Conservation (phyloP, 176 grass and related monocot genomes). For the Areca catechu region DNA sequence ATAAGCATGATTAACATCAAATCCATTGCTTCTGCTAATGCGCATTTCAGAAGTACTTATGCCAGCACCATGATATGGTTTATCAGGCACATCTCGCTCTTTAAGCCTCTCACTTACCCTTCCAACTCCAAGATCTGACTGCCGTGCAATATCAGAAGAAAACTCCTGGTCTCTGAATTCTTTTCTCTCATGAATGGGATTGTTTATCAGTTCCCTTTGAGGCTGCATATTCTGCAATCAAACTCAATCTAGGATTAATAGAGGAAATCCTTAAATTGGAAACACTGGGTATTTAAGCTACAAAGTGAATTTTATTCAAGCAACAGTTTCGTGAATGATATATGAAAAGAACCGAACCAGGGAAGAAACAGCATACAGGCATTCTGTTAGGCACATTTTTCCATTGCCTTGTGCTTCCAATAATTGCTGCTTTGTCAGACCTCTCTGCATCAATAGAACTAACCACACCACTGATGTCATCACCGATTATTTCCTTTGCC, state of each 20-base stretch:
- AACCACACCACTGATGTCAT: conserved; percentile 26
- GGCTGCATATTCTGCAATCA: conserved; percentile 25
- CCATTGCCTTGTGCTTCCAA: conserved; percentile 35
- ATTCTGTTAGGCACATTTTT: conserved; percentile 31
- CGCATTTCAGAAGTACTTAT: conserved; percentile 31
- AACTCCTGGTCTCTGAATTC: conserved; percentile 41
- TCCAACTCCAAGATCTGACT: conserved; percentile 29
- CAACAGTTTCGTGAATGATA: too few species aligned
- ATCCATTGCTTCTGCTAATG: conserved; percentile 26
- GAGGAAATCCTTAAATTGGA: too few species aligned
- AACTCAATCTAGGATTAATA: conserved; percentile 13
- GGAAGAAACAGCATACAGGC: conserved; percentile 38
- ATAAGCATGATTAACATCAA: conserved; percentile 35
- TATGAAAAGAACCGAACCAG: conserved; percentile 3
- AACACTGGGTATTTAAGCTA: too few species aligned
- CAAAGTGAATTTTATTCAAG: too few species aligned
- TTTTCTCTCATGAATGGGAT: conserved; percentile 45
- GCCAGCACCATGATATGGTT: conserved; percentile 25
- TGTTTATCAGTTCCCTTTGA: conserved; percentile 33
- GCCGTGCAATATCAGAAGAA: conserved; percentile 33
- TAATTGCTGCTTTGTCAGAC: conserved; percentile 24
- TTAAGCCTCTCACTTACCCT: conserved; percentile 38
- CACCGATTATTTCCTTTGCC: conserved; percentile 32
- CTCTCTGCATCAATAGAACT: conserved; percentile 31
- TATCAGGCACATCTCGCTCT: conserved; percentile 37